phyloP scores from a whole-genome alignment of 495 filamentous ascomycete genomes.

The Penicillium antarcticum region DNA sequence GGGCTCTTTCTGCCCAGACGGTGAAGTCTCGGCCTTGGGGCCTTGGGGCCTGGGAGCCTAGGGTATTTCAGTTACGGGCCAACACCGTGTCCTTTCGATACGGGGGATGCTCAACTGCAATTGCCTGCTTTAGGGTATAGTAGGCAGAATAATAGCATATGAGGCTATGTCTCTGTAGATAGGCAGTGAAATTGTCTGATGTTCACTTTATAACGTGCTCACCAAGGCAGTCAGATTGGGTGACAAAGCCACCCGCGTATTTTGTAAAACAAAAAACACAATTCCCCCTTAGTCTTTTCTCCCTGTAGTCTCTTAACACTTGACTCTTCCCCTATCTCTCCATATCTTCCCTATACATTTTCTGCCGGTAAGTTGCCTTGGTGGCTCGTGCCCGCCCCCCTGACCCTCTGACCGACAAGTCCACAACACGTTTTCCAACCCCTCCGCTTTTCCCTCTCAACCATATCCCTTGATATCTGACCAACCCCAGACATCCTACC shows the following conservation, averaged over 20 bases:
- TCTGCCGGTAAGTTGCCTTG: conserved; percentile 8
- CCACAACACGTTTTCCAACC: conserved; percentile 30
- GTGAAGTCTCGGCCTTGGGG: conserved; percentile 2
- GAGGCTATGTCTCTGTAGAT: no score
- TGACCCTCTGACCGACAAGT: conserved; percentile 22
- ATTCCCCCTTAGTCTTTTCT: conserved; percentile 1
- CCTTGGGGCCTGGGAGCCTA: conserved; percentile 8
- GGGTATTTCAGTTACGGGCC: conserved; percentile 22
- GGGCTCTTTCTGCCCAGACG: conserved; percentile 13
- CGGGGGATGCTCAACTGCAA: no score
- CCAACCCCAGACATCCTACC: conserved; percentile 31
- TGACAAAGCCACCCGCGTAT: conserved; percentile 17
- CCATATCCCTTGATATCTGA: conserved; percentile 18
- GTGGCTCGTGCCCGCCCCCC: conserved; percentile 11
- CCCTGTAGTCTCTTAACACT: neutral
- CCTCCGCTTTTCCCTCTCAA: conserved; percentile 11
- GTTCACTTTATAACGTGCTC: no score
- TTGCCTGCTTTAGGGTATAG: no score
- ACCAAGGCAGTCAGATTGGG: no score
- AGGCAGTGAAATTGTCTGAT: no score
- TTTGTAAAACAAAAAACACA: conserved; percentile 21
- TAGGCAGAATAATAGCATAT: conserved; percentile 6
- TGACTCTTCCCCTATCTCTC: neutral
- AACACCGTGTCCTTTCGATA: conserved; percentile 46
- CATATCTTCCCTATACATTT: conserved; percentile 6